Evolutionary conservation across 2,329 filamentous ascomycete species (phyloP).

Genomic region (Herpotrichia juniperi): DNA sequence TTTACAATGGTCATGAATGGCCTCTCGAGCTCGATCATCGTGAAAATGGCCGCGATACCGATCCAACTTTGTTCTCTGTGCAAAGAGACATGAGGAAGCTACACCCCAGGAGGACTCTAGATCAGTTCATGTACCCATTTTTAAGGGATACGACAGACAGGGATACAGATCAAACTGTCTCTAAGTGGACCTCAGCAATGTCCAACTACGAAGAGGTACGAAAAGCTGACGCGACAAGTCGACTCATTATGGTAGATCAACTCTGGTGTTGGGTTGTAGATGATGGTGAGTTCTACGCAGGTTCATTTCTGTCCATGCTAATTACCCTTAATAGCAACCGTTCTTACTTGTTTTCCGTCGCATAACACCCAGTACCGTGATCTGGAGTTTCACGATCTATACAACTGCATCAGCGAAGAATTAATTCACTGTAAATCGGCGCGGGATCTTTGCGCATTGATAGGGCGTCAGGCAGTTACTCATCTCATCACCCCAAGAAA

Average conservation of each 20-base stretch:
- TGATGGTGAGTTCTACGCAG: not conserved
- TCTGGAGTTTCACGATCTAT: not conserved
- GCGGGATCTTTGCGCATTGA: not conserved
- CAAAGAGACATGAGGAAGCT: not conserved
- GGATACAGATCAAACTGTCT: slow-evolving; percentile 7
- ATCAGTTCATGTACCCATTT: slow-evolving; percentile 1
- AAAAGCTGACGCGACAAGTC: not conserved
- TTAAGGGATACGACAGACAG: not conserved
- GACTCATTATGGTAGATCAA: slow-evolving; percentile 6
- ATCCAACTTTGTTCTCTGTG: no score
- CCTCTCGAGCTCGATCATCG: no score
- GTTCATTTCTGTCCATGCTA: not conserved
- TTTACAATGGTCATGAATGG: no score
- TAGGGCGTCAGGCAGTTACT: not conserved
- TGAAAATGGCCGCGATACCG: no score
- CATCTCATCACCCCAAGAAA: not conserved
- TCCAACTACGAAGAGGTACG: no score
- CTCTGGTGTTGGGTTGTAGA: slow-evolving; percentile 5
- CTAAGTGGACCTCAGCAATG: not conserved
- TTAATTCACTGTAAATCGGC: not conserved
- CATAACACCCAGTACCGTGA: not conserved
- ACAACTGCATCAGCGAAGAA: not conserved
- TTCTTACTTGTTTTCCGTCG: slow-evolving; percentile 5
- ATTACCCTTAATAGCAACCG: not conserved
- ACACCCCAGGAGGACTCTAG: slow-evolving; percentile 2